phyloP scores from a whole-genome alignment of 345 rosid genomes.

The Eucalyptus leucophloia region DNA sequence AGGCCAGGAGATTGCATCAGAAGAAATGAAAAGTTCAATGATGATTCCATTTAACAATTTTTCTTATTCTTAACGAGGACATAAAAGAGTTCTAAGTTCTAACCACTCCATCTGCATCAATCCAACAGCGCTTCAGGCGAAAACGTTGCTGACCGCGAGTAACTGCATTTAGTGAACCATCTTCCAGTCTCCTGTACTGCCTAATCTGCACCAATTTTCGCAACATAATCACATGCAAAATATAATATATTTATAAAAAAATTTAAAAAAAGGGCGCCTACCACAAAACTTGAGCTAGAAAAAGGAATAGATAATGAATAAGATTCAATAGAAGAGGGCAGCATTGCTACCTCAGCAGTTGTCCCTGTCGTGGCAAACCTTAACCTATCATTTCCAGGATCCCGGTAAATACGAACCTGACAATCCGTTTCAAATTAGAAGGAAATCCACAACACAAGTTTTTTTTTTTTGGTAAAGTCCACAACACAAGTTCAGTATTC shows the following conservation, averaged over 20 bases:
- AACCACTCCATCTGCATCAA: conserved; percentile 87
- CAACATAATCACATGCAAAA: not conserved
- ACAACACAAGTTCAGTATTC: not conserved
- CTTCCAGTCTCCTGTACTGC: conserved; percentile 68
- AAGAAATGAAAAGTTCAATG: not conserved
- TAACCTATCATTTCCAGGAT: conserved; percentile 13
- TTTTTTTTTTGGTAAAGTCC: not conserved
- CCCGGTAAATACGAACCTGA: conserved; percentile 55
- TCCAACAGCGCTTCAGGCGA: conserved; percentile 60
- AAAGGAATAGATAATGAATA: not conserved
- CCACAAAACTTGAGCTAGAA: not conserved
- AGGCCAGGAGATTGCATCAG: not conserved
- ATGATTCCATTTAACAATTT: not conserved
- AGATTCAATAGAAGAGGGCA: not conserved
- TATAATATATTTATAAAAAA: no score
- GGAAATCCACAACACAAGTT: not conserved
- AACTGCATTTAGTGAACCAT: conserved; percentile 79
- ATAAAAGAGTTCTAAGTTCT: conserved; percentile 27
- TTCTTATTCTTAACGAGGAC: not conserved
- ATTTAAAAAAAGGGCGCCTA: not conserved
- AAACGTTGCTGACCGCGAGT: conserved; percentile 95
- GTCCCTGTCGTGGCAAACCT: conserved; percentile 70
- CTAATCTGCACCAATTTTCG: conserved; percentile 46
- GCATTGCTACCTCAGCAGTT: conserved; percentile 73
- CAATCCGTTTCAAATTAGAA: not conserved